Base-by-base conservation (phyloP, 2,329 filamentous ascomycete species). In the Fusarium sp. region DNA sequence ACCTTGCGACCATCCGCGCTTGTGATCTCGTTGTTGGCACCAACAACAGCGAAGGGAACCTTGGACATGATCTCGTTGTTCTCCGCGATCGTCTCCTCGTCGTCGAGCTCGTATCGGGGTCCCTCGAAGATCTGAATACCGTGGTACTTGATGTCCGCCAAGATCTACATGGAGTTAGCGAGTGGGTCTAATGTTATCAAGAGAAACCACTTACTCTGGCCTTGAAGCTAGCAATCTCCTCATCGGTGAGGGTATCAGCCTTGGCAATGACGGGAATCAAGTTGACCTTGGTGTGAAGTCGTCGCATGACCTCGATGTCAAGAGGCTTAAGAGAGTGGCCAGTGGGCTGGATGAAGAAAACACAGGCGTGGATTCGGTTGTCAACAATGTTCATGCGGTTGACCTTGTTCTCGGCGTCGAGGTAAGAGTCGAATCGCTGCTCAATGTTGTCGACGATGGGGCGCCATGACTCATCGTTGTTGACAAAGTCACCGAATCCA, bases 51-150 rank as follows among this genome's bases (percentile, higher is more conserved):
- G 78, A 99, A 99, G 41, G 96, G 96, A 64, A 99, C 95, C 89
- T 98, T 98, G 81, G 95, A 98, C 94, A 99, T 96, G 83, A 99
- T 99, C 87, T 99, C 96, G 83, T 97, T 96, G 89, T 99, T 99
- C 89, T 99, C 96, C 28, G 96, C 96, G 81, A 99, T 98, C 39
- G 96, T 99, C 89, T 99, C 96, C 84, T 99, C 96, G 75, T 99
- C 96, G 79, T 99, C 96, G 70, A 98, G 92, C 85, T 99, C 96
- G 84, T 99, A 99, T 74, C 95, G 93, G 72, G 96, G 96, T 8
- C 96, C 96, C 83, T 99, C 96, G 81, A 99, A 99, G 85, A 99
- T 99, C 83, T 98, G 95, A 78, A 99, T 98, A 78, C 92, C 93
- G 86, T 99, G 95, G 86, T 97, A 91, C 84, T 96, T 92, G 83